These are phyloP conservation scores for Heliamphora pulchella DNA, from an alignment of 179 eudicot genomes.

Conservation along the genomic window DNA sequence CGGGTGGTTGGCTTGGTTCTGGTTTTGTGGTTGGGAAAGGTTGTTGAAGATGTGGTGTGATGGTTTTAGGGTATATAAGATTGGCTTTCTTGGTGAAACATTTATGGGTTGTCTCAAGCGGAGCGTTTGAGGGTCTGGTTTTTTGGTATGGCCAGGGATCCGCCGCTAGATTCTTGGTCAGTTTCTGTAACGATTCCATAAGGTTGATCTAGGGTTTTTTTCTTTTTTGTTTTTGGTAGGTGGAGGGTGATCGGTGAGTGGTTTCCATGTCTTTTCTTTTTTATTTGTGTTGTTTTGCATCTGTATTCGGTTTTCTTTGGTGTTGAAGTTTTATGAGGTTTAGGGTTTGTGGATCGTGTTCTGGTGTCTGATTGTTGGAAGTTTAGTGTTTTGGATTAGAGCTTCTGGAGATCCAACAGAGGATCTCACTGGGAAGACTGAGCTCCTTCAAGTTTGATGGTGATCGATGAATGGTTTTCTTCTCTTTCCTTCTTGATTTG, in stretches of 20 bases:
- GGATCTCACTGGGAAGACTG: conserved; percentile 45
- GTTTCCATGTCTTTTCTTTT: background rate
- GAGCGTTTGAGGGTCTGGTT: no score
- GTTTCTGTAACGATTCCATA: no score
- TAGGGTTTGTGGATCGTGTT: background rate
- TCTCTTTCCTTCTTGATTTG: background rate
- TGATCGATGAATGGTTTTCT: no score
- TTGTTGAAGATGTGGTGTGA: background rate
- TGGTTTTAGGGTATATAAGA: background rate
- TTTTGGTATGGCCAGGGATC: no score
- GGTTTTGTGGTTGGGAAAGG: background rate
- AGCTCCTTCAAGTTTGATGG: conserved; percentile 31
- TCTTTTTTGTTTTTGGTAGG: no score
- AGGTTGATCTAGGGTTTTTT: no score
- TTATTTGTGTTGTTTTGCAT: no score
- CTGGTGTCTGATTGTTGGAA: background rate
- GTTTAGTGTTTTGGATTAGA: conserved; percentile 31
- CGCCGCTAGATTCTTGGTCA: no score
- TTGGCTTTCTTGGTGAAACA: background rate
- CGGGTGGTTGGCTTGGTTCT: background rate
- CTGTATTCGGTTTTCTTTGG: no score
- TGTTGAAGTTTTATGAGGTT: background rate
- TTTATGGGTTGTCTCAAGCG: background rate
- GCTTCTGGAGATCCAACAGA: conserved; percentile 71
- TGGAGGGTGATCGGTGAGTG: background rate